Evolutionary conservation across 2,329 filamentous ascomycete genomes (phyloP), one percentile per base, ranked within the genome.

Genomic region (Mycocentrospora acerina): DNA sequence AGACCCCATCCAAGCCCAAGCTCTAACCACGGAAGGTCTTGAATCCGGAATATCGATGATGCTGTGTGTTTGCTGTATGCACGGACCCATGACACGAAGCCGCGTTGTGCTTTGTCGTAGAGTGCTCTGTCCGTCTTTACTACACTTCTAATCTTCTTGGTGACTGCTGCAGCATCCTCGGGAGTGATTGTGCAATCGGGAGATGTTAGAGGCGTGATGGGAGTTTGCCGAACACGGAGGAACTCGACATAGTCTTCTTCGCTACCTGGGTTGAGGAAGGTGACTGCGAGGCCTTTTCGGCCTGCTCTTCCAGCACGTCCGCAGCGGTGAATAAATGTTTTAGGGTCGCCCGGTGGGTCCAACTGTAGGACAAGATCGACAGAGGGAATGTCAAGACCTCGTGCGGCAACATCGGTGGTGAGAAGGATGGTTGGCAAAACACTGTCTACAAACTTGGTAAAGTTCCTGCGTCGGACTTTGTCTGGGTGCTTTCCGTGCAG

Each of bases 201-300:
- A 3, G 76, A 72, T 1, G 72, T 69, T 2, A 93, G 76, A 0
- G 75, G 80, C 1, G 74, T 68, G 22, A 95, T 86, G 1, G 90
- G 90, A 0, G 90, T 96, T 65, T 94, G 88, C 14, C 90, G 83
- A 13, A 95, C 83, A 32, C 87, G 83, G 3, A 98, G 75, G 54
- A 96, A 97, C 2, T 84, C 79, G 2, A 95, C 77, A 59, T 96
- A 97, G 58, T 94, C 90, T 66, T 93, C 88, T 68, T 97, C 93
- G 13, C 82, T 47, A 1, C 90, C 90, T 0, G 88, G 86, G 7
- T 87, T 88, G 13, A 98, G 76, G 64, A 98, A 84, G 1, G 94
- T 83, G 2, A 97, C 80, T 11, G 90, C 89, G 14, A 96, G 71
- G 0, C 93, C 93, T 45, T 85, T 83, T 13, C 81, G 75, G 7